phyloP scores from a whole-genome alignment of 768 basidiomycete genomes.

The Suillus cothurnatus region DNA sequence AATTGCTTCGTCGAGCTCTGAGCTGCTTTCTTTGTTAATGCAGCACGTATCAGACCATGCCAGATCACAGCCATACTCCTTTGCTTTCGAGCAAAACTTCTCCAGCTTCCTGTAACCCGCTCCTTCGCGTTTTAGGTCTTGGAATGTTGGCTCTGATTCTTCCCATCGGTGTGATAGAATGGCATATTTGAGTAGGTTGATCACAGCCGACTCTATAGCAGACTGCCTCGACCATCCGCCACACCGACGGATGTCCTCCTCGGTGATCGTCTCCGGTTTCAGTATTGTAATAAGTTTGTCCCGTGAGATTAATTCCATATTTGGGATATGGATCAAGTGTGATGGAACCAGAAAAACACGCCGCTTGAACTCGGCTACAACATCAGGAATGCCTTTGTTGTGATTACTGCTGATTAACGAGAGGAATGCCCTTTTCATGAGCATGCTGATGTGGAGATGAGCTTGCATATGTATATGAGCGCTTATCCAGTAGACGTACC shows the following conservation, averaged over 20 bases:
- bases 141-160: conserved; percentile 9
- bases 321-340: conserved; percentile 6
- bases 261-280: conserved; percentile 8
- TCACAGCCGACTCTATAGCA: background rate
- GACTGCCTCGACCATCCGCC: background rate
- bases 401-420: background rate
- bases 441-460: background rate
- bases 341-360: conserved; percentile 8
- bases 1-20: conserved; percentile 20
- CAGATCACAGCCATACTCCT: conserved; percentile 1
- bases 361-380: conserved; percentile 10
- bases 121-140: conserved; percentile 2
- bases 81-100: conserved; percentile 2
- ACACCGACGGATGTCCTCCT: background rate
- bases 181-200: conserved; percentile 10
- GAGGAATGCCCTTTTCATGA: background rate
- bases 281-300: conserved; percentile 3
- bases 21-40: conserved; percentile 18
- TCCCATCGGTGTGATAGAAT: conserved; percentile 17
- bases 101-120: conserved; percentile 13
- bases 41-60: conserved; percentile 20
- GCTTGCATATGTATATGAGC: background rate
- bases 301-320: conserved; percentile 6
- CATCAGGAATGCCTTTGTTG: background rate
- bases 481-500: background rate